Base-by-base conservation (phyloP, 2,329 filamentous ascomycete species). In the Aspergillaceae sp. region DNA sequence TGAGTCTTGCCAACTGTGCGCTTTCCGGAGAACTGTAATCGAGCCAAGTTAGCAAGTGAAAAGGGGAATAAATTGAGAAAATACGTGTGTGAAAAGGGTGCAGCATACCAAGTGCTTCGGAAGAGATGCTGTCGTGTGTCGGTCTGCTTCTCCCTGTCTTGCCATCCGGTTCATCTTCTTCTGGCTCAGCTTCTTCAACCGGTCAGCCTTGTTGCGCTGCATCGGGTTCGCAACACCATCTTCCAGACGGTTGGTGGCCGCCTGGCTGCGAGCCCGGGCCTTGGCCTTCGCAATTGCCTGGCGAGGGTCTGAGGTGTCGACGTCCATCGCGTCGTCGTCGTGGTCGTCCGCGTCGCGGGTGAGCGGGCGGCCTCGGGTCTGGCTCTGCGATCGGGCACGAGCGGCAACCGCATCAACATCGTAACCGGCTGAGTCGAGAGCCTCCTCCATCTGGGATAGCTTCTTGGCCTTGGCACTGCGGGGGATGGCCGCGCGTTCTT, bases 131-230 rank as follows among this genome's bases (percentile, higher is more conserved):
- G 83, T 83, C 51, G 82, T 82, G 72, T 97, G 91, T 65, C 94
- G 82, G 77, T 98, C 92, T 51, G 85, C 90, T 75, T 98, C 92
- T 76, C 92, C 92, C 77, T 94, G 87, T 68, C 90, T 83, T 40
- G 92, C 92, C 85, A 94, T 92, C 55, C 91, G 82, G 76, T 98
- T 98, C 89, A 94, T 96, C 80, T 89, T 91, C 78, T 91, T 89
- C 83, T 98, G 94, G 60, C 83, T 78, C 65, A 98, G 73, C 78
- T 95, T 97, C 64, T 82, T 78, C 65, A 94, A 75, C 61, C 84
- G 83, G 69, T 95, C 90, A 34, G 87, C 89, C 79, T 91, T 94
- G 49, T 75, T 77, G 55, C 86, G 79, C 42, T 78, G 74, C 45
- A 65, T 69, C 53, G 81, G 78, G 62, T 86, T 79, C 48, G 76